Percentiles rank a stretch among this genome's conserved stretches.
Evolutionary conservation across 2,329 filamentous ascomycete species (phyloP).

Genomic region (Lachnellula occidentalis): DNA sequence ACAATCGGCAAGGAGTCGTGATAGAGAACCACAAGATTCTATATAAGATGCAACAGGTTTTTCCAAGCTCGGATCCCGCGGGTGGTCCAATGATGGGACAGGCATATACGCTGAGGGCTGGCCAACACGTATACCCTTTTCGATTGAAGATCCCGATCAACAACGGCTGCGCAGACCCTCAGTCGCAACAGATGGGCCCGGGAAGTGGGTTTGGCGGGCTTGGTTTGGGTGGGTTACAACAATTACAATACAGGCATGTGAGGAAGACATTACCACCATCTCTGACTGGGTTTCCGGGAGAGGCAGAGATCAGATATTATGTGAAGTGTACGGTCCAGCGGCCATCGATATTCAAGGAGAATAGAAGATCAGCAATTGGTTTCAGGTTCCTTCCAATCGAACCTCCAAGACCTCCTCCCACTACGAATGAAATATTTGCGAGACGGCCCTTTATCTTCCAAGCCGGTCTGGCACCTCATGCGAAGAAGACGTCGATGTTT

Average conservation of each 20-base stretch:
- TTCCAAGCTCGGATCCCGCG: slow-evolving; percentile 45
- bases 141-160: slow-evolving; percentile 74
- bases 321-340: slow-evolving; percentile 91
- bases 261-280: slow-evolving; percentile 86
- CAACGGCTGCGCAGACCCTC: slow-evolving; percentile 51
- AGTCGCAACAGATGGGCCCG: slow-evolving; percentile 48
- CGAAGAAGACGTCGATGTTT: slow-evolving; percentile 27
- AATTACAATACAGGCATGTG: slow-evolving; percentile 63
- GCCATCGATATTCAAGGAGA: slow-evolving; percentile 86
- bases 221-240: slow-evolving; percentile 57
- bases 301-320: slow-evolving; percentile 90
- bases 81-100: slow-evolving; percentile 19
- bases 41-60: slow-evolving; percentile 69
- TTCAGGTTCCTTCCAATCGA: slow-evolving; percentile 93
- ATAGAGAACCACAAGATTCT: slow-evolving; percentile 66
- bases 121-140: slow-evolving; percentile 73
- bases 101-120: slow-evolving; percentile 57
- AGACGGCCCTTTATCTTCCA: slow-evolving; percentile 60
- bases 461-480: slow-evolving; percentile 32
- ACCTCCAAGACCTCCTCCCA: slow-evolving; percentile 63
- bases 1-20: slow-evolving; percentile 31
- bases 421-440: slow-evolving; percentile 77
- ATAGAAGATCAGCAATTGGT: slow-evolving; percentile 62
- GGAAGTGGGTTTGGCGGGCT: slow-evolving; percentile 51
- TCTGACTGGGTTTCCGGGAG: slow-evolving; percentile 75